Base-by-base conservation (phyloP, 2,329 filamentous ascomycete genomes). In the Colletotrichum sp. region DNA sequence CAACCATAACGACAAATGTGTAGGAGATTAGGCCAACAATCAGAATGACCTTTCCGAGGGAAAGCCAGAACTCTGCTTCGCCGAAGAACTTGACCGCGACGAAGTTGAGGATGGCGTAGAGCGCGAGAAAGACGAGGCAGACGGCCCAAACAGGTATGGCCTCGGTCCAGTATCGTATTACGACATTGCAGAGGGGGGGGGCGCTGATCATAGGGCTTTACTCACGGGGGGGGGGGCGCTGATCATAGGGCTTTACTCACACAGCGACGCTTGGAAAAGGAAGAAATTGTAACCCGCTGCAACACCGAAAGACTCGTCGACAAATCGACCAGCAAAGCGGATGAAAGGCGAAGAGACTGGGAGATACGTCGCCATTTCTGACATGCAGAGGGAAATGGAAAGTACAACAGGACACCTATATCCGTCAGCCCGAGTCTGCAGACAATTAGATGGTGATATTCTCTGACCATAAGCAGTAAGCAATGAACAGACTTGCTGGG, bases 381-480 rank as follows among this genome's bases (percentile, higher is more conserved):
- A 52, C 43, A 52, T 52, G n/a, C 43, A 52, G 43, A 52, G 43
- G 6, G 43, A 52, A 22, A 22, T 52, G 6, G 43, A 52, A 52
- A 52, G 43, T 10, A 52, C 43, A 22, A 52, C n/a, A 6, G 43
- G 43, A 3, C 43, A 52, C 43, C n/a, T 52, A 3, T 22, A 52
- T 22, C 2, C 1, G 12, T 52, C n/a, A 52, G 43, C 6, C 2
- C 6, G 43, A 52, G 4, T 0, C 8, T 22, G 7, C 43, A 6
- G 43, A 22, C n/a, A 52, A 13, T 13, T 13, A 1, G 43, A 13
- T 1, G 7, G n/a, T 1, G 10, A 13, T 52, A 0, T n/a, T n/a
- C n/a, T 22, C 43, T 12, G 13, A 52, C 43, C 43, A 52, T 3
- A 52, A 52, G 43, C 43, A 52, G 2, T 52, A 52, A 10, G 43